These are phyloP conservation scores for Entomortierella beljakovae DNA, from an alignment of 192 early-diverging fungal species.

Conservation along the genomic window DNA sequence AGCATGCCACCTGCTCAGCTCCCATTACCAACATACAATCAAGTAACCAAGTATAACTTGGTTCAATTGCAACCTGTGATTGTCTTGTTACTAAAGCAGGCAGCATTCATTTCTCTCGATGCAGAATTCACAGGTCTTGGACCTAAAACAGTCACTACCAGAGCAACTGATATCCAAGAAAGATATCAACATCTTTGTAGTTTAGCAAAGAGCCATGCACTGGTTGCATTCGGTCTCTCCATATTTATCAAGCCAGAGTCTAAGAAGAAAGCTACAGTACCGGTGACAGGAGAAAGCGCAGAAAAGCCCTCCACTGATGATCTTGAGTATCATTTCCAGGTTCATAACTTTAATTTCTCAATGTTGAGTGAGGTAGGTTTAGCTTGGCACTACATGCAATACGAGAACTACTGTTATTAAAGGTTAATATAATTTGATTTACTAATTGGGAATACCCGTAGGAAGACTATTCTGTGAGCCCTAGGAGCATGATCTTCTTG, in stretches of 20 bases:
- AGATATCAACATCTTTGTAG: conserved; percentile 81
- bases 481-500: conserved; percentile 82
- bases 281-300: background rate
- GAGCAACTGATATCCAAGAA: conserved; percentile 79
- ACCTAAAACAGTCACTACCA: conserved; percentile 40
- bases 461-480: conserved; percentile 74
- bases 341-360: conserved; percentile 73
- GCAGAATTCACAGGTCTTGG: conserved; percentile 93
- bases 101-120: conserved; percentile 87
- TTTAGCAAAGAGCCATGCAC: conserved; percentile 78
- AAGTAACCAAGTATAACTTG: conserved; percentile 76
- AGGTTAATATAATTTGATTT: background rate
- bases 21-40: conserved; percentile 64
- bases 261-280: background rate
- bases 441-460: conserved; percentile 40
- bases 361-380: conserved; percentile 51
- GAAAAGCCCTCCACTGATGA: background rate
- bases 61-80: conserved; percentile 58
- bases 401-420: background rate
- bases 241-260: conserved; percentile 60
- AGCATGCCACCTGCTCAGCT: conserved; percentile 15
- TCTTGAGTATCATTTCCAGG: conserved; percentile 39
- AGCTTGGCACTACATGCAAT: background rate
- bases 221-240: conserved; percentile 88
- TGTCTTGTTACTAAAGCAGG: conserved; percentile 56